Evolutionary conservation across 2,329 filamentous ascomycete species (phyloP), one percentile per base, ranked within the genome.

Genomic region (Apiospora koreana): DNA sequence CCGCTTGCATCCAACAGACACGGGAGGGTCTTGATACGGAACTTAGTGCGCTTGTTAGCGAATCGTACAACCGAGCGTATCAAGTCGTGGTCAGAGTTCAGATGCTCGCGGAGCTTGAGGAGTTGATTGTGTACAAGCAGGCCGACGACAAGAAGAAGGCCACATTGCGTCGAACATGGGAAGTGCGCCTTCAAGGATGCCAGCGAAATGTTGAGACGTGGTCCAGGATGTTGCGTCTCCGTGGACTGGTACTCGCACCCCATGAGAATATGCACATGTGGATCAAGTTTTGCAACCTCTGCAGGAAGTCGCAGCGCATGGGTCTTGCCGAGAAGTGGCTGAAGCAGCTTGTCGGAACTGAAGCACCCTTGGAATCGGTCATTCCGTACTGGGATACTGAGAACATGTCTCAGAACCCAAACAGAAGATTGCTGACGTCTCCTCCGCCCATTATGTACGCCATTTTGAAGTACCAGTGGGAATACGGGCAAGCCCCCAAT

Each of bases 221-320:
- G 96, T 95, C 98, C 79, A 91, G 96, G 71, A 98, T 98, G 94
- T 90, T 99, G 69, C 96, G 97, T 79, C 91, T 99, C 42, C 91
- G 96, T 71, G 93, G 94, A 25, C 86, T 99, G 68, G 96, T 99
- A 71, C 95, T 98, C 72, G 92, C 92, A 0, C 95, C 97, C 0
- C 90, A 90, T 43, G 95, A 99, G 80, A 98, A 98, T 77, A 94
- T 97, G 86, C 93, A 97, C 77, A 99, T 99, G 94, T 98, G 95
- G 91, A 98, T 99, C 85, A 99, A 99, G 80, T 99, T 98, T 80
- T 94, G 96, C 77, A 99, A 98, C 77, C 89, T 99, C 7, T 99
- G 97, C 81, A 93, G 97, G 77, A 99, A 99, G 81, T 97, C 95
- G 62, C 93, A 94, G 70, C 92, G 96, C 41, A 95, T 95, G 87